phyloP scores from a whole-genome alignment of 306 rosid species.

The Geum urbanum region DNA sequence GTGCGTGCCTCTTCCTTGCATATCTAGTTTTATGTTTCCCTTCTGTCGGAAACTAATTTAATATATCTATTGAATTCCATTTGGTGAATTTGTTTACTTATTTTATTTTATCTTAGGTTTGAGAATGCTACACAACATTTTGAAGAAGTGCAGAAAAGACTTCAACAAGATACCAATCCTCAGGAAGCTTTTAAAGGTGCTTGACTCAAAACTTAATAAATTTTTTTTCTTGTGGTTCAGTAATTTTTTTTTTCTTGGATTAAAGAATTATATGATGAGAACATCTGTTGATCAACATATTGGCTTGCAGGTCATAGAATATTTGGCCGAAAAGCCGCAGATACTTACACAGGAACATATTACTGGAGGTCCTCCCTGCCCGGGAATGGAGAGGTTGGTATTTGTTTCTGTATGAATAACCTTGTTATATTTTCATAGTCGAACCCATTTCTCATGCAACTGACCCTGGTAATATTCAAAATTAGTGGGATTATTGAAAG shows the following conservation, averaged over 20 bases:
- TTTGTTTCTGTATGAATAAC: background rate
- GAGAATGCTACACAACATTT: conserved; percentile 91
- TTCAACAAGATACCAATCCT: conserved; percentile 97
- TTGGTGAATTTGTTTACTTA: conserved; percentile 13
- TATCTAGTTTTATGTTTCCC: background rate
- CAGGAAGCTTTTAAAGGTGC: conserved; percentile 96
- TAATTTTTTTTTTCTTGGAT: background rate
- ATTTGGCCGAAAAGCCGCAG: conserved; percentile 57
- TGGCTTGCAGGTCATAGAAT: conserved; percentile 65
- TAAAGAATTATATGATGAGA: conserved; percentile 2
- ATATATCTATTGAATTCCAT: background rate
- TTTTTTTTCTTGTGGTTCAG: background rate
- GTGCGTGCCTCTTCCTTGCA: conserved; percentile 31
- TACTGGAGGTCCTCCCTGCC: conserved; percentile 76
- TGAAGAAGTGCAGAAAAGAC: conserved; percentile 84
- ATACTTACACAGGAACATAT: conserved; percentile 82
- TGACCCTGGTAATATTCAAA: background rate
- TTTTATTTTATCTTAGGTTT: conserved; percentile 48
- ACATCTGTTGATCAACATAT: background rate
- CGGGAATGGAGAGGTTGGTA: conserved; percentile 90
- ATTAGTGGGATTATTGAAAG: background rate
- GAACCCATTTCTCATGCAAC: background rate
- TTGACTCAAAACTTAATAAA: conserved; percentile 4
- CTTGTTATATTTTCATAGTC: background rate
- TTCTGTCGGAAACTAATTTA: background rate